These are phyloP conservation scores for Bullera alba DNA, from an alignment of 768 basidiomycete genomes.

Conservation along the genomic window DNA sequence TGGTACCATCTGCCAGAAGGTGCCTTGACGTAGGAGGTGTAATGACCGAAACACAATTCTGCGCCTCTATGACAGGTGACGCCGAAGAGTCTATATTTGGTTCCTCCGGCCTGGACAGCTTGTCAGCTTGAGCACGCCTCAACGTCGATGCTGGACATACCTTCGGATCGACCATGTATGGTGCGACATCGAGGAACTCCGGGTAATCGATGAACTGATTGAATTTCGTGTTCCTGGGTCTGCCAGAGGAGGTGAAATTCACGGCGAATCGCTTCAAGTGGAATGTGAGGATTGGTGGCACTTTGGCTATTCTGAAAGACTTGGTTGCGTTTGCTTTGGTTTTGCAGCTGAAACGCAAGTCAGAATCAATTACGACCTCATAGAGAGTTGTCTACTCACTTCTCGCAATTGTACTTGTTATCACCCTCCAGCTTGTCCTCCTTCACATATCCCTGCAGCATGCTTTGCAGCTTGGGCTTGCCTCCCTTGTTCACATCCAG, in stretches of 20 bases:
- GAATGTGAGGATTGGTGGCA: constrained; percentile 79
- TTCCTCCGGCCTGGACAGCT: constrained; percentile 48
- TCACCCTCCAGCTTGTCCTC: constrained; percentile 76
- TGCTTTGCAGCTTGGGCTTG: constrained; percentile 51
- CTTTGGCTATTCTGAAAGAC: constrained; percentile 76
- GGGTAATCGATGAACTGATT: constrained; percentile 70
- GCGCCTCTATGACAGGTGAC: constrained; percentile 88
- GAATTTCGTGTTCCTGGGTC: constrained; percentile 77
- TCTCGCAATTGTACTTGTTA: constrained; percentile 98
- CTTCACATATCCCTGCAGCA: constrained; percentile 56
- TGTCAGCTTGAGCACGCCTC: constrained; percentile 41
- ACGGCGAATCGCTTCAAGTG: constrained; percentile 81
- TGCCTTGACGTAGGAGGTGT: constrained; percentile 75
- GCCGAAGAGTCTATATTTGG: constrained; percentile 78
- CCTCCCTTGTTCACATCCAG: constrained; percentile 79
- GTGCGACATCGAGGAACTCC: constrained; percentile 62
- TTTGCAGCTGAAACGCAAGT: constrained; percentile 80
- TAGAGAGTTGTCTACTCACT: constrained; percentile 54
- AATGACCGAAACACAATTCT: constrained; percentile 93
- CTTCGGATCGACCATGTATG: constrained; percentile 75
- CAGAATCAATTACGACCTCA: background rate
- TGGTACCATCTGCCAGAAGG: constrained; percentile 70
- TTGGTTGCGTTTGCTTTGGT: constrained; percentile 84
- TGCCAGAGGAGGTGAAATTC: constrained; percentile 25
- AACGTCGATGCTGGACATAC: constrained; percentile 27